Conservation (phyloP, 1,284 basidiomycete species). For the Pyrrhoderma noxium region DNA sequence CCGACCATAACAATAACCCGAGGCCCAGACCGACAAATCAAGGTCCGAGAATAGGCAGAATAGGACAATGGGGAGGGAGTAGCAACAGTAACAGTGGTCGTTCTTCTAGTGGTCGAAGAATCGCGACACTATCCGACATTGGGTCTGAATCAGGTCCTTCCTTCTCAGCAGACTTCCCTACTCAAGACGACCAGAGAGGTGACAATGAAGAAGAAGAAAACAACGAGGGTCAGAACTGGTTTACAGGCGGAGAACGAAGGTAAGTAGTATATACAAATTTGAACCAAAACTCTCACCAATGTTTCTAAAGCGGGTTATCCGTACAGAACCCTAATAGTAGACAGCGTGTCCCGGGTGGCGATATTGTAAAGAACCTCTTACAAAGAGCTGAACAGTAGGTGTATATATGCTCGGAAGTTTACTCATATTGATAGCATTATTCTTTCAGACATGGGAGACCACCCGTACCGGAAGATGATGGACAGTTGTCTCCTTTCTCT, state of each 20-base stretch:
- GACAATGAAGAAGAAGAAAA: conserved; percentile 46
- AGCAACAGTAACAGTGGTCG: conserved; percentile 3
- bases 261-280: conserved; percentile 26
- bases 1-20: background rate
- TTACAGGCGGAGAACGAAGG: conserved; percentile 86
- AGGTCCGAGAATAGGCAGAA: conserved; percentile 16
- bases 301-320: conserved; percentile 68
- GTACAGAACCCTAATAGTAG: conserved; percentile 76
- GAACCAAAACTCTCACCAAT: conserved; percentile 3
- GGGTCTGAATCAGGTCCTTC: no score
- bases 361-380: conserved; percentile 77
- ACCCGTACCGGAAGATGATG: background rate
- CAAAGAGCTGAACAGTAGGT: conserved; percentile 76
- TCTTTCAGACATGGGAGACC: background rate
- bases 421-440: background rate
- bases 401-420: background rate
- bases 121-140: conserved; percentile 14
- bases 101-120: conserved; percentile 10
- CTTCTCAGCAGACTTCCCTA: no score
- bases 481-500: conserved; percentile 34
- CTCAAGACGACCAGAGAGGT: conserved; percentile 9
- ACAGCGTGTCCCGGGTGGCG: conserved; percentile 44
- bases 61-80: conserved; percentile 15
- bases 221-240: conserved; percentile 56
- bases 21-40: conserved; percentile 6